Evolutionary conservation across 2,329 filamentous ascomycete species (phyloP), one percentile per base, ranked within the genome.

Genomic region (Colletotrichum tofieldiae): DNA sequence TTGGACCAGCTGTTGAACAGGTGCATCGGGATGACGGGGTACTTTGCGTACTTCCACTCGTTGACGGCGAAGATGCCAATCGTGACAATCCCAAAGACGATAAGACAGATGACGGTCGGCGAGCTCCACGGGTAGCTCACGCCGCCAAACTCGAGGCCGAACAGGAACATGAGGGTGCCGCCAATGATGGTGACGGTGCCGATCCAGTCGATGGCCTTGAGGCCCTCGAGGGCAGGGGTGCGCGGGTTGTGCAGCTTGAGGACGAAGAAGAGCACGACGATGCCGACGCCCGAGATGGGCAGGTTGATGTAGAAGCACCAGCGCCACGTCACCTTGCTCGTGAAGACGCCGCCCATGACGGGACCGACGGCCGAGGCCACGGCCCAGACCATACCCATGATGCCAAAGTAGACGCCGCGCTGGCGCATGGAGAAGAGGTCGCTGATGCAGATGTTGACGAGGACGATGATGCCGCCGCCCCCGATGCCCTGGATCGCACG

Each of bases 121-220:
- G 90, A 92, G 71, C 81, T 79, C 91, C 91, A 93, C 0, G 91
- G 89, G 66, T 87, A 83, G 2, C 85, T 84, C 29, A 90, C 86
- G 23, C 92, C 93, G 16, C 93, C 93, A 64, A 92, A 90, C 75
- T 93, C 90, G 29, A 95, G 86, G 2, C 91, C 92, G 18, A 94
- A 86, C 1, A 94, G 85, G 23, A 94, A 81, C 90, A 94, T 93
- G 58, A 94, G 80, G 0, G 90, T 91, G 5, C 88, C 90, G 35
- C 89, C 89, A 8, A 93, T 85, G 73, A 94, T 87, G 2, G 88
- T 83, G 14, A 92, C 65, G 1, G 88, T 90, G 1, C 93, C 93
- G 7, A 83, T 73, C 88, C 88, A 90, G 77, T 90, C 88, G 29
- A 90, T 84, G 0, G 89, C 89, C 73, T 88, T 89, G 11, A 94